Conservation (phyloP, 441 rosid species). For the Pelargonium fulgidum region DNA sequence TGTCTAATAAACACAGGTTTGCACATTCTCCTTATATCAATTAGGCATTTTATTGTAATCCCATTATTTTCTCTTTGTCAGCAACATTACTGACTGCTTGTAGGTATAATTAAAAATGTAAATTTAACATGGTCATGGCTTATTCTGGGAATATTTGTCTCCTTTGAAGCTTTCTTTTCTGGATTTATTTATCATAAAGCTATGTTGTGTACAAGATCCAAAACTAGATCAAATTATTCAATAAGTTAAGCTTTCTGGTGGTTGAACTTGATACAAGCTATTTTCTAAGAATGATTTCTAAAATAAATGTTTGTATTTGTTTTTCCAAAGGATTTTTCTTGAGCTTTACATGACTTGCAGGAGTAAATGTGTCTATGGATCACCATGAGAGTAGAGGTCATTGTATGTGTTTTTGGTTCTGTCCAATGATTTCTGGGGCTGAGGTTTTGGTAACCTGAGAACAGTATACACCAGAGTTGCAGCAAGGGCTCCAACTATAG, state of each 20-base stretch:
- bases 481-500: constrained; percentile 40
- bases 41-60: constrained; percentile 26
- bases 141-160: background rate
- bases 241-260: background rate
- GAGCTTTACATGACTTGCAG: too few species aligned
- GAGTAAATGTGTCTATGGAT: constrained; percentile 19
- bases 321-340: too few species aligned
- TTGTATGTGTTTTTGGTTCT: constrained; percentile 24
- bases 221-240: too few species aligned
- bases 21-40: constrained; percentile 25
- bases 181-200: background rate
- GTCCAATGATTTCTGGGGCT: constrained; percentile 22
- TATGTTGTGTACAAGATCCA: too few species aligned
- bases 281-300: too few species aligned
- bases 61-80: background rate
- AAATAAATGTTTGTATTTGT: too few species aligned
- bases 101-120: constrained; percentile 3
- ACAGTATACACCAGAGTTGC: constrained; percentile 29
- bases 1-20: constrained; percentile 33
- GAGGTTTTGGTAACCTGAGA: constrained; percentile 25
- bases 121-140: background rate
- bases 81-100: constrained; percentile 1
- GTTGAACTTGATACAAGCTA: background rate
- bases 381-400: constrained; percentile 23
- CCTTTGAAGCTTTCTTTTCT: background rate